Evolutionary conservation across 2,329 filamentous ascomycete species (phyloP), one percentile per base, ranked within the genome.

Genomic region (Epichloe typhina): DNA sequence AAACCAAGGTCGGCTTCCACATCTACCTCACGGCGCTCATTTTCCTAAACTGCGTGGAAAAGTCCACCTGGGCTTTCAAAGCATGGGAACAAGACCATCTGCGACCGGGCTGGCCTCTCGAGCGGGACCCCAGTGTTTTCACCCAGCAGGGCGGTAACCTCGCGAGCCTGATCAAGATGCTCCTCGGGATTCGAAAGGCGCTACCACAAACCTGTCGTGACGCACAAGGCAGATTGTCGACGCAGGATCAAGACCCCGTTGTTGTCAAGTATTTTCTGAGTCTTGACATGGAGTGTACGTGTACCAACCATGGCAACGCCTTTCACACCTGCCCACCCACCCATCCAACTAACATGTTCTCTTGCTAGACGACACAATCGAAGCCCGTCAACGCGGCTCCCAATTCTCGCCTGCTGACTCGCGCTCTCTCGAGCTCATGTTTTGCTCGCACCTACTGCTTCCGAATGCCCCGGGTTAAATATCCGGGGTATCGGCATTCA

Each of bases 31-130:
- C 79, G 3, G 74, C 77, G 3, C 63, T 84, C 50, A 75, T 84
- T 50, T 75, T 83, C 54, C 72, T 84, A 46, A 82, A 82, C 59
- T 82, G 79, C 56, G 71, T 83, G 13, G 81, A 84, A 60, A 84
- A 83, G 65, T 80, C 79, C 0, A 83, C 80, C 0, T 84, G 80
- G 81, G 76, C 78, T 1, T 83, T 83, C 66, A 82, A 82, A 55
- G 79, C 77, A 2, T 84, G 80, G 79, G 79, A 83, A 57, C 77
- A 83, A 60, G 73, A 79, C 50, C 75, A 76, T 47, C 71, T 82
- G 26, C 72, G 76, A 2, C 72, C 72, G 0, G 72, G 74, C 42
- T 84, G 80, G 80, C 81, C 81, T 4, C 68, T 84, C 3, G 77
- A 80, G 59, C 64, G 69, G 38, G 74, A 75, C 7, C 80, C 80